Percentiles rank a stretch among this genome's conserved stretches.
phyloP scores from a whole-genome alignment of 2,329 filamentous ascomycete species.

The Penicillium paneum region DNA sequence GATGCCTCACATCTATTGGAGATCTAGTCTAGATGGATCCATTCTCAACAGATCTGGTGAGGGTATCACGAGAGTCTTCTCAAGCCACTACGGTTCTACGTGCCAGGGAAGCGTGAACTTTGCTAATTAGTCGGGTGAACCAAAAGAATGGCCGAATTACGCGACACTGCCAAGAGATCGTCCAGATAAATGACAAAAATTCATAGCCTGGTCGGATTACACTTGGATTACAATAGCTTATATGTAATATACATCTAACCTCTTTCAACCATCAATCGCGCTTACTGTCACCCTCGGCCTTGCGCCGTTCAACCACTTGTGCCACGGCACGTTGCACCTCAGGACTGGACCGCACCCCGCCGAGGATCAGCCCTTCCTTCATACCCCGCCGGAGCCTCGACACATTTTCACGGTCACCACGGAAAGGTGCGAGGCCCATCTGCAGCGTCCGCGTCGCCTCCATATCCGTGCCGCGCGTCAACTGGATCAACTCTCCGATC shows the following conservation, averaged over 20 bases:
- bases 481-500: slow-evolving; percentile 63
- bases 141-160: slow-evolving; percentile 4
- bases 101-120: slow-evolving; percentile 3
- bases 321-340: slow-evolving; percentile 79
- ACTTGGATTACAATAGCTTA: no score
- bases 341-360: slow-evolving; percentile 73
- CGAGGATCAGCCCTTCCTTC: slow-evolving; percentile 83
- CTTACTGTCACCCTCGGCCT: slow-evolving; percentile 32
- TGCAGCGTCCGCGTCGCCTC: slow-evolving; percentile 70
- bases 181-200: neutral
- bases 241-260: neutral
- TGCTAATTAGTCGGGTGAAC: neutral
- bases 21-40: neutral
- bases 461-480: slow-evolving; percentile 59
- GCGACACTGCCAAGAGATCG: slow-evolving; percentile 5
- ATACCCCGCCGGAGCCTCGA: slow-evolving; percentile 67
- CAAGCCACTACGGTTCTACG: neutral
- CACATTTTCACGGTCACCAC: slow-evolving; percentile 64
- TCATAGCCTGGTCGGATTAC: neutral
- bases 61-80: slow-evolving; percentile 5
- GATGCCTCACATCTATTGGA: neutral
- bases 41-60: slow-evolving; percentile 3
- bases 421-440: slow-evolving; percentile 78
- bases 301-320: slow-evolving; percentile 61
- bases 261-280: slow-evolving; percentile 14